A percentile compares a stretch with the other conserved stretches of the same genome.
Conservation (phyloP, 306 rosid genomes). For the Cicer yamashitae region DNA sequence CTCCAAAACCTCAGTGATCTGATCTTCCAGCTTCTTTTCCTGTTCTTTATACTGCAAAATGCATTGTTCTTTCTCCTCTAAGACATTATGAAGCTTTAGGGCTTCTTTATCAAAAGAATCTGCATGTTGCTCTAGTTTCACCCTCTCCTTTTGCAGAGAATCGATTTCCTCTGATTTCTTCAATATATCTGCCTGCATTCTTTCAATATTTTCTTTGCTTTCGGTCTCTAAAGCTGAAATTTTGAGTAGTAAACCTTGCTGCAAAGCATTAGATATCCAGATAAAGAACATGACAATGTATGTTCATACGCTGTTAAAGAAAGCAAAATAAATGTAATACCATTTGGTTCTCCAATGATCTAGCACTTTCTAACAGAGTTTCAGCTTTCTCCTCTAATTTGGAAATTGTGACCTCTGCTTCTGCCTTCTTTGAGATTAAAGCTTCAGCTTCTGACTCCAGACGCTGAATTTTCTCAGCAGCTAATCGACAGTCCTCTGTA, state of each 20-base stretch:
- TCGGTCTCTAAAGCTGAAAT: slow-evolving; percentile 70
- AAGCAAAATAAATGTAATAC: slow-evolving; percentile 52
- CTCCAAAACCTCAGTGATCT: slow-evolving; percentile 69
- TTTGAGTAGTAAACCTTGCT: slow-evolving; percentile 77
- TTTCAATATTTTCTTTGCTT: slow-evolving; percentile 62
- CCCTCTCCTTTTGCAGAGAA: slow-evolving; percentile 58
- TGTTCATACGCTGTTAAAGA: slow-evolving; percentile 32
- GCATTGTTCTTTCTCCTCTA: slow-evolving; percentile 73
- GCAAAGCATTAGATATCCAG: slow-evolving; percentile 48
- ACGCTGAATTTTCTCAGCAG: slow-evolving; percentile 65
- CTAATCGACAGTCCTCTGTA: slow-evolving; percentile 57
- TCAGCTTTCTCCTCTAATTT: slow-evolving; percentile 67
- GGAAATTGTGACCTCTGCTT: slow-evolving; percentile 66
- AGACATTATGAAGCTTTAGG: slow-evolving; percentile 49
- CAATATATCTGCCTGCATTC: slow-evolving; percentile 66
- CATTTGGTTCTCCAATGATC: slow-evolving; percentile 72
- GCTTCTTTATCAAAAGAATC: slow-evolving; percentile 66
- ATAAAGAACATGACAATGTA: slow-evolving; percentile 42
- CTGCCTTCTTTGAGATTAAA: slow-evolving; percentile 67
- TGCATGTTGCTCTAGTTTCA: slow-evolving; percentile 61
- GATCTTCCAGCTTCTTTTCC: slow-evolving; percentile 78
- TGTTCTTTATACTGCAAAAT: slow-evolving; percentile 62
- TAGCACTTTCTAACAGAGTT: slow-evolving; percentile 61
- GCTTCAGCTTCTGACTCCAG: slow-evolving; percentile 76
- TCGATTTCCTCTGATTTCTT: slow-evolving; percentile 70